Percentiles rank a stretch among this genome's conserved stretches.
These are phyloP conservation scores for grape (Vitis vinifera) DNA, from an alignment of 164 flowering plant species.

Conservation along the genomic window ASM3070453v1 NC_081818.1:24841501-24842000, in stretches of 20 bases:
- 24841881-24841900: slow-evolving; percentile 23
- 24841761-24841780: slow-evolving; percentile 26
- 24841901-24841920: neutral
- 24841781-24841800: neutral
- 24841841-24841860: slow-evolving; percentile 28
- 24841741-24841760: slow-evolving; percentile 41
- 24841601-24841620: slow-evolving; percentile 22
- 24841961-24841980: neutral
- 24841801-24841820: slow-evolving; percentile 17
- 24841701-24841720: slow-evolving; percentile 47
- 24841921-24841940: neutral
- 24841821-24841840: slow-evolving; percentile 8
- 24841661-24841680: slow-evolving; percentile 11
- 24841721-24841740: slow-evolving; percentile 43
- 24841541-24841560: slow-evolving; percentile 34
- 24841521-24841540: slow-evolving; percentile 32
- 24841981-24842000: neutral
- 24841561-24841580: slow-evolving; percentile 58
- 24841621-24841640: slow-evolving; percentile 23
- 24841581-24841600: slow-evolving; percentile 38
- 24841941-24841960: neutral
- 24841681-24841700: slow-evolving; percentile 47
- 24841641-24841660: slow-evolving; percentile 11
- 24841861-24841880: slow-evolving; percentile 10
- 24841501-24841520: slow-evolving; percentile 18